Conservation (phyloP, 1,284 basidiomycete species). For the Neonothopanus nambi region DNA sequence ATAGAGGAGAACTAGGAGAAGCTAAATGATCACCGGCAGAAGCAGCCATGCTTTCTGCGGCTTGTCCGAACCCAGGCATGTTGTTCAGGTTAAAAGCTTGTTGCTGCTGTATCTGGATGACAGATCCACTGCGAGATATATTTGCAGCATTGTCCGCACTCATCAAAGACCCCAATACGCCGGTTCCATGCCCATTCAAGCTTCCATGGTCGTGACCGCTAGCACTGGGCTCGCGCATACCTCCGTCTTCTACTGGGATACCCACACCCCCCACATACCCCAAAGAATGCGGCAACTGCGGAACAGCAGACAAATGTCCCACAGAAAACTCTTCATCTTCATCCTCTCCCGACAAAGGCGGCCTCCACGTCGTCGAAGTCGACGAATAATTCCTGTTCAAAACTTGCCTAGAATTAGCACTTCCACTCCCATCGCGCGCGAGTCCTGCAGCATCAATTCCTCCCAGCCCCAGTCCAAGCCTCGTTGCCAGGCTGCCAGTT, state of each 20-base stretch:
- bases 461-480: too few species aligned
- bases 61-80: constrained; percentile 15
- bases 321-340: background rate
- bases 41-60: constrained; percentile 10
- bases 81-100: background rate
- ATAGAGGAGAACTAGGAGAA: background rate
- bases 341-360: constrained; percentile 12
- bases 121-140: background rate
- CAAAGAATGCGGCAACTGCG: background rate
- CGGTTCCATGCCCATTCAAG: constrained; percentile 2
- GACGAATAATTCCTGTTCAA: constrained; percentile 9
- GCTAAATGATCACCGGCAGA: background rate
- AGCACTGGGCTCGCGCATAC: background rate
- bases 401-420: constrained; percentile 7
- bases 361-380: constrained; percentile 5
- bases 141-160: background rate
- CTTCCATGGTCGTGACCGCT: constrained; percentile 11
- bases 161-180: background rate
- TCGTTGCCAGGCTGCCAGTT: background rate
- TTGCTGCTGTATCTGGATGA: background rate
- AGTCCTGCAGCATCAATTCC: background rate
- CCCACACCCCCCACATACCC: background rate
- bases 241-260: background rate
- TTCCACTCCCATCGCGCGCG: background rate
- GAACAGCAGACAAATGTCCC: background rate